Conservation (phyloP, 2,329 filamentous ascomycete species). For the Graphiopsis chlorocephala region DNA sequence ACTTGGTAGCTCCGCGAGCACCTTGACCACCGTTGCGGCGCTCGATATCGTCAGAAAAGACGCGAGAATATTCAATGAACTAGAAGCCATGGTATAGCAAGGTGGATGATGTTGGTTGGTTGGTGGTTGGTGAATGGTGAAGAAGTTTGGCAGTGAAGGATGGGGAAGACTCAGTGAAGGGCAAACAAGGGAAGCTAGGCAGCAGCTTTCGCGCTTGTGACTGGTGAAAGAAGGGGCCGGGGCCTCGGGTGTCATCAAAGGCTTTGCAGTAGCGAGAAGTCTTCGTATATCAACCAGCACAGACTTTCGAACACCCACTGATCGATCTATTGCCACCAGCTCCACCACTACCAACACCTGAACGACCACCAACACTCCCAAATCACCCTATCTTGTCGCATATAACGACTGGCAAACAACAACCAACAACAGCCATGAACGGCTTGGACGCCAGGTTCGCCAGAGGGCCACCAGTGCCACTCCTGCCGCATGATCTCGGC, state of each 20-base stretch:
- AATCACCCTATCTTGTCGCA: neutral
- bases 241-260: neutral
- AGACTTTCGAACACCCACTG: neutral
- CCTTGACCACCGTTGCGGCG: slow-evolving; percentile 42
- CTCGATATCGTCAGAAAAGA: slow-evolving; percentile 63
- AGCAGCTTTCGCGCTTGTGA: neutral
- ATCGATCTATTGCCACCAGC: neutral
- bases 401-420: neutral
- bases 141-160: neutral
- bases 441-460: neutral
- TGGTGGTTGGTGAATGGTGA: neutral
- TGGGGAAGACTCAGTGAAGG: neutral
- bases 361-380: neutral
- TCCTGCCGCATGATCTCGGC: neutral
- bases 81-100: neutral
- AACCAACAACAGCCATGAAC: neutral
- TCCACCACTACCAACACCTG: neutral
- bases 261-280: neutral
- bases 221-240: neutral
- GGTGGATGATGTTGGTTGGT: neutral
- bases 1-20: slow-evolving; percentile 27
- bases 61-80: neutral
- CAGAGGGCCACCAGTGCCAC: too few species aligned
- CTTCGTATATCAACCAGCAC: neutral
- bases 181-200: neutral